Percentiles rank a stretch among this genome's conserved stretches.
Evolutionary conservation across 2,329 filamentous ascomycete species (phyloP).

Genomic region (Chalara sp.): DNA sequence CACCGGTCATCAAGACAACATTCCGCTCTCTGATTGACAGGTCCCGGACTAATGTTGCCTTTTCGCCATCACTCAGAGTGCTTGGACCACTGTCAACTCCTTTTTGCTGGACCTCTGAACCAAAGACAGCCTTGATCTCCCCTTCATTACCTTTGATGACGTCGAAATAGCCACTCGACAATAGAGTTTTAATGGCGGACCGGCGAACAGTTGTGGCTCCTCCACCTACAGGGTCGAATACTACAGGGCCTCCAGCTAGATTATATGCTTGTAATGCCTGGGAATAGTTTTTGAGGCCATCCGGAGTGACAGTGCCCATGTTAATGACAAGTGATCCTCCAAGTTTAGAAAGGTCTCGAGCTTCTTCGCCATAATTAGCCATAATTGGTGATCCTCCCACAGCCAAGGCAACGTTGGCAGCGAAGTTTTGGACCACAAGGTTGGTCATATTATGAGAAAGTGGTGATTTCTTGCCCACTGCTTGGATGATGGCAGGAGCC

Average conservation of each 20-base stretch:
- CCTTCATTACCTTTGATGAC: slow-evolving; percentile 93
- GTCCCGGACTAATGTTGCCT: slow-evolving; percentile 53
- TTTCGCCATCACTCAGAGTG: slow-evolving; percentile 43
- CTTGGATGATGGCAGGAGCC: slow-evolving; percentile 41
- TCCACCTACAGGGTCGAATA: slow-evolving; percentile 87
- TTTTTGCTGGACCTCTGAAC: slow-evolving; percentile 56
- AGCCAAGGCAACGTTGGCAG: slow-evolving; percentile 81
- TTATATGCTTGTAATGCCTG: slow-evolving; percentile 80
- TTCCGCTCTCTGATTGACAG: slow-evolving; percentile 64
- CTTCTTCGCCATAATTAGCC: slow-evolving; percentile 81
- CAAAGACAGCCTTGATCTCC: slow-evolving; percentile 71
- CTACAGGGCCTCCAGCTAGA: slow-evolving; percentile 61
- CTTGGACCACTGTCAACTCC: slow-evolving; percentile 75
- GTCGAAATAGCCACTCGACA: slow-evolving; percentile 70
- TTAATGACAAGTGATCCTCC: slow-evolving; percentile 81
- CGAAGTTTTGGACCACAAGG: slow-evolving; percentile 89
- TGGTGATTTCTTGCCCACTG: slow-evolving; percentile 57
- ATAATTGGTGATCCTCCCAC: slow-evolving; percentile 90
- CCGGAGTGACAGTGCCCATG: slow-evolving; percentile 85
- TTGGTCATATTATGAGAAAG: slow-evolving; percentile 98
- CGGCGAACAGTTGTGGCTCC: slow-evolving; percentile 74
- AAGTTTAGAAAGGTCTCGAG: slow-evolving; percentile 68
- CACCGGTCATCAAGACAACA: slow-evolving; percentile 77
- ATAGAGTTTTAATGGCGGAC: slow-evolving; percentile 61
- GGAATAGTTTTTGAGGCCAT: slow-evolving; percentile 64